A percentile compares a stretch with the other conserved stretches of the same genome.
These are phyloP conservation scores for Martiniozyma asiatica DNA, from an alignment of 1,139 yeast genomes.

Conservation along the genomic window DNA sequence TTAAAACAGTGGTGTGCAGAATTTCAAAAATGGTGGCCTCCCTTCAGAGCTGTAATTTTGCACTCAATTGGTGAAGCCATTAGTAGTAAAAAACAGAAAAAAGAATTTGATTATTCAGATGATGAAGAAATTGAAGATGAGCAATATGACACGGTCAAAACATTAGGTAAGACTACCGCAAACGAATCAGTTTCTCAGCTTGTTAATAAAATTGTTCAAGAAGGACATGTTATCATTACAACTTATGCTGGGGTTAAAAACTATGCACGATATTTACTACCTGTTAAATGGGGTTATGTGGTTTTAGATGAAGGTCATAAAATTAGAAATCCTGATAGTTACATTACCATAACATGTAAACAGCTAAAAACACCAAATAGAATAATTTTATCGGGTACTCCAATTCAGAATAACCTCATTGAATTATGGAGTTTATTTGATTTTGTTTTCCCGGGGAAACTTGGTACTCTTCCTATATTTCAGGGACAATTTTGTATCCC, in stretches of 20 bases:
- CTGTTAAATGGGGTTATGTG: conserved; percentile 77
- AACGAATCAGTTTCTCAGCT: conserved; percentile 33
- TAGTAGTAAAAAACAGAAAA: conserved; percentile 25
- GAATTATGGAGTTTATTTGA: conserved; percentile 95
- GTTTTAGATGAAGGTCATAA: conserved; percentile 95
- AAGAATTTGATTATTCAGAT: conserved; percentile 10
- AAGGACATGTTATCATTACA: conserved; percentile 80
- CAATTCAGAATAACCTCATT: conserved; percentile 82
- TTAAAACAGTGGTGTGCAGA: conserved; percentile 94
- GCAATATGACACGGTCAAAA: conserved; percentile 14
- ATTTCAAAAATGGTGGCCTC: conserved; percentile 97
- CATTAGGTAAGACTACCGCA: conserved; percentile 20
- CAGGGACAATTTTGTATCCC: conserved; percentile 89
- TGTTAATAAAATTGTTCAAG: conserved; percentile 37
- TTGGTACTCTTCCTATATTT: conserved; percentile 91
- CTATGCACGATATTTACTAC: conserved; percentile 58
- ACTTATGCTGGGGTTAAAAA: conserved; percentile 85
- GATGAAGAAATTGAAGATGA: conserved; percentile 29
- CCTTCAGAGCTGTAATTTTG: conserved; percentile 70
- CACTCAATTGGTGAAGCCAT: conserved; percentile 93
- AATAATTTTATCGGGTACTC: conserved; percentile 86
- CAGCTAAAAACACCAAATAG: conserved; percentile 72
- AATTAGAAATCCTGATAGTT: conserved; percentile 88
- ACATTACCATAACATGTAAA: conserved; percentile 75
- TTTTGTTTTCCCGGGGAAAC: conserved; percentile 84